Conservation (phyloP, 2,329 filamentous ascomycete species). For the Laburnicola sp. region DNA sequence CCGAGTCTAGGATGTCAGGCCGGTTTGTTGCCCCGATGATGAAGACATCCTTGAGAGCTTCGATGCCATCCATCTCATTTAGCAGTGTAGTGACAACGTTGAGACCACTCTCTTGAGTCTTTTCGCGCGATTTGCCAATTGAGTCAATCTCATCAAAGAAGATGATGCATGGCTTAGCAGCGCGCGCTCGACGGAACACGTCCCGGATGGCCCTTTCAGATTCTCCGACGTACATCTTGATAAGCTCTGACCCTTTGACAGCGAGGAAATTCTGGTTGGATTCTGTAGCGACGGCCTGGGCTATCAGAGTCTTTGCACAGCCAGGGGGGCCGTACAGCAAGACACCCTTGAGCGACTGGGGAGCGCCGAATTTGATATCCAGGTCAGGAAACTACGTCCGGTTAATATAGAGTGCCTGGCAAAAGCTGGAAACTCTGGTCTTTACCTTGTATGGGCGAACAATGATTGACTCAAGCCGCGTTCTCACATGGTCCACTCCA, state of each 20-base stretch:
- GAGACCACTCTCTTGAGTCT: constrained; percentile 58
- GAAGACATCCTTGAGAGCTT: constrained; percentile 78
- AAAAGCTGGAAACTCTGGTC: constrained; percentile 1
- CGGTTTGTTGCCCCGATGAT: constrained; percentile 91
- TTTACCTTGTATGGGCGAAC: constrained; percentile 61
- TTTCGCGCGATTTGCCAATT: constrained; percentile 66
- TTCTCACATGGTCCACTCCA: constrained; percentile 76
- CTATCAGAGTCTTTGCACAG: constrained; percentile 91
- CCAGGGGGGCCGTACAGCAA: constrained; percentile 91
- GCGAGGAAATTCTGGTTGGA: constrained; percentile 91
- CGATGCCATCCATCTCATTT: constrained; percentile 95
- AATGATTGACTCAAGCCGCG: constrained; percentile 59
- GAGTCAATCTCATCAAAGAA: constrained; percentile 98
- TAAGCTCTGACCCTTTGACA: constrained; percentile 88
- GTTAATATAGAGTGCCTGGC: constrained; percentile 9
- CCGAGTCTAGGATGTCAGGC: constrained; percentile 82
- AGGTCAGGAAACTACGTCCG: constrained; percentile 39
- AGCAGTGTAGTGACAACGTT: constrained; percentile 88
- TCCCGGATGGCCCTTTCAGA: constrained; percentile 84
- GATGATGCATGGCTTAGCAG: constrained; percentile 87
- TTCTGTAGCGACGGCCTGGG: constrained; percentile 88
- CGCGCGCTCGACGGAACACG: constrained; percentile 80
- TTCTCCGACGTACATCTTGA: constrained; percentile 97
- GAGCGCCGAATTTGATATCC: constrained; percentile 39
- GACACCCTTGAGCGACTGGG: constrained; percentile 70